These are phyloP conservation scores for Dalbergia oliveri DNA, from an alignment of 306 rosid genomes.

Conservation along the genomic window DNA sequence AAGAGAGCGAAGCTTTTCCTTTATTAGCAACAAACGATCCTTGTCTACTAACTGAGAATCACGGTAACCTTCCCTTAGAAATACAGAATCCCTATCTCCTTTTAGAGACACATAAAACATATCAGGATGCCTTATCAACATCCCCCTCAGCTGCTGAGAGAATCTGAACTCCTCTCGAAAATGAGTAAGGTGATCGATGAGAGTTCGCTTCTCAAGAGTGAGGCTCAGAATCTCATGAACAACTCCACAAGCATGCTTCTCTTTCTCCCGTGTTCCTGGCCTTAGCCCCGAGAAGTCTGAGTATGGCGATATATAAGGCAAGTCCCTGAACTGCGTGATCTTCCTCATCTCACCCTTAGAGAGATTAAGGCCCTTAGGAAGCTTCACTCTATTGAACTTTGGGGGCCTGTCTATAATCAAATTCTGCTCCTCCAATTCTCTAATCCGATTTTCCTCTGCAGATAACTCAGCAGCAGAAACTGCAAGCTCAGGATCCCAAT, in stretches of 20 bases:
- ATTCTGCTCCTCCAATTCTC: slow-evolving; percentile 74
- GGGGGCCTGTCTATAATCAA: slow-evolving; percentile 82
- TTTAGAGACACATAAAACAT: slow-evolving; percentile 88
- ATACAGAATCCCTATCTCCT: slow-evolving; percentile 89
- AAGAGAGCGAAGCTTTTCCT: slow-evolving; percentile 81
- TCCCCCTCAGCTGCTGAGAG: slow-evolving; percentile 88
- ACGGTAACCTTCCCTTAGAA: slow-evolving; percentile 88
- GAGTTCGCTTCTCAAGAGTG: slow-evolving; percentile 81
- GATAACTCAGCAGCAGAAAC: slow-evolving; percentile 86
- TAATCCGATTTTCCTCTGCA: slow-evolving; percentile 71
- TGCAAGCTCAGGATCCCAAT: slow-evolving; percentile 95
- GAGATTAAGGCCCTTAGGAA: slow-evolving; percentile 86
- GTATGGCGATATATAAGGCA: slow-evolving; percentile 84
- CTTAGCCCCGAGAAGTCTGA: slow-evolving; percentile 76
- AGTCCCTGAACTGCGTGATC: slow-evolving; percentile 77
- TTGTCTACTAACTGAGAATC: slow-evolving; percentile 79
- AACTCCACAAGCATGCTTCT: slow-evolving; percentile 89
- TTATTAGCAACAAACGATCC: slow-evolving; percentile 76
- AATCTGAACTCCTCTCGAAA: slow-evolving; percentile 92
- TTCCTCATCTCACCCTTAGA: slow-evolving; percentile 84
- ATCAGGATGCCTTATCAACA: slow-evolving; percentile 93
- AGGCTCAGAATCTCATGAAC: slow-evolving; percentile 92
- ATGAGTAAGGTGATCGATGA: slow-evolving; percentile 89
- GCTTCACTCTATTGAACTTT: slow-evolving; percentile 73
- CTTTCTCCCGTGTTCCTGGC: slow-evolving; percentile 73